Evolutionary conservation across 805 yeast genomes (phyloP).

Genomic region (Kodamaea fukazawae): DNA sequence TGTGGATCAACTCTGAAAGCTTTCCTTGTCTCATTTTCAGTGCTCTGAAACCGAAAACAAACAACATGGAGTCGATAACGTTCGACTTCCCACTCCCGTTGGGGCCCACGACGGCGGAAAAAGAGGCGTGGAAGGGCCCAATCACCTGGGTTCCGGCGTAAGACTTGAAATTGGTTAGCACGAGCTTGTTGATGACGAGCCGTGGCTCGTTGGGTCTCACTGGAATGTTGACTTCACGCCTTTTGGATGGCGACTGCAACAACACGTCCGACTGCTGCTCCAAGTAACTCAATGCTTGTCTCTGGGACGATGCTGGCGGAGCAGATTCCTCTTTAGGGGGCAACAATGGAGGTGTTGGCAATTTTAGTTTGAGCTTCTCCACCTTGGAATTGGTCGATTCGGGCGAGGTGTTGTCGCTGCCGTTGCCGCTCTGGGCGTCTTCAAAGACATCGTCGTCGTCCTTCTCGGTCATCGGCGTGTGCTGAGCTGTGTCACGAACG

Average conservation of each 20-base stretch:
- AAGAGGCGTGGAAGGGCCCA: constrained; percentile 92
- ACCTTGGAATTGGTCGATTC: constrained; percentile 1
- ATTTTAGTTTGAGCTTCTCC: neutral
- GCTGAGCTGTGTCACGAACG: neutral
- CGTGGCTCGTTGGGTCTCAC: constrained; percentile 43
- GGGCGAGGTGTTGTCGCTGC: constrained; percentile 1
- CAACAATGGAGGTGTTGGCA: constrained; percentile 1
- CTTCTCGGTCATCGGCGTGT: neutral
- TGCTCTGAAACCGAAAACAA: constrained; percentile 96
- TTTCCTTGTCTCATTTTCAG: constrained; percentile 95
- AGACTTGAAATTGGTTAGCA: constrained; percentile 84
- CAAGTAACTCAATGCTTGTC: constrained; percentile 22
- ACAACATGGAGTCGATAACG: constrained; percentile 92
- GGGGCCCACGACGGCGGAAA: constrained; percentile 97
- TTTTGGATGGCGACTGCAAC: constrained; percentile 29
- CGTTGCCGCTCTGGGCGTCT: constrained; percentile 2
- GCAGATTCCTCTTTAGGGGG: neutral
- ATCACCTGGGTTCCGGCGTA: constrained; percentile 91
- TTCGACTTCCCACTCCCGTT: constrained; percentile 98
- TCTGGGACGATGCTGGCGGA: neutral
- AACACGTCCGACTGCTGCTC: constrained; percentile 27
- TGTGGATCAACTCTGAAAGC: constrained; percentile 88
- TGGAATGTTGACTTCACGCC: constrained; percentile 19
- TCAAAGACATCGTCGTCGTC: constrained; percentile 8
- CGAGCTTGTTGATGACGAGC: constrained; percentile 70